Evolutionary conservation across 208 protist species (phyloP).

Genomic region (Trichomonas vaginalis): DNA sequence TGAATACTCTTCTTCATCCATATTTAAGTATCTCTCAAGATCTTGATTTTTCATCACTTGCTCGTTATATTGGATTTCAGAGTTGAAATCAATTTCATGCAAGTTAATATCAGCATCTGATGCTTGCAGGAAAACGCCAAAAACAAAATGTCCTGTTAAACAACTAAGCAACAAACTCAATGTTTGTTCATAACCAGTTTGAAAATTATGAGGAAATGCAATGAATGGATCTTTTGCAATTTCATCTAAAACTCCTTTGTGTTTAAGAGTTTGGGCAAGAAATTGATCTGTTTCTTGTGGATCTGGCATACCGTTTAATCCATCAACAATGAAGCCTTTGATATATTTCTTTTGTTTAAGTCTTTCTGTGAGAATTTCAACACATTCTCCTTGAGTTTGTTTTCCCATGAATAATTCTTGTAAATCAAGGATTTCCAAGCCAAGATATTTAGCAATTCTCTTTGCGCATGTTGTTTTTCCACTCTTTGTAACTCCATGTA

Average conservation of each 20-base stretch:
- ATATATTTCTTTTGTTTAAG: neutral
- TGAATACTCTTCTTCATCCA: neutral
- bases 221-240: neutral
- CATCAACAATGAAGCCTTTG: conserved; percentile 4
- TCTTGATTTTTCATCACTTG: neutral
- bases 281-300: neutral
- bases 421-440: neutral
- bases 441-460: neutral
- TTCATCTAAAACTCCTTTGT: neutral
- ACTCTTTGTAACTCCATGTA: neutral
- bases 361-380: neutral
- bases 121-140: neutral
- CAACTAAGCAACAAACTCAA: neutral
- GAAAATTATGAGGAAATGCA: neutral
- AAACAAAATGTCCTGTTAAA: neutral
- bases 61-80: neutral
- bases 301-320: neutral
- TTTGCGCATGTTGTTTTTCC: neutral
- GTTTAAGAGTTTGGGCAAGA: neutral
- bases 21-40: neutral
- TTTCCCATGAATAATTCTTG: neutral
- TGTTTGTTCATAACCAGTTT: neutral
- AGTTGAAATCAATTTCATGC: neutral
- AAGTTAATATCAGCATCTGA: neutral
- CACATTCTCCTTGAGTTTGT: neutral